phyloP scores from a whole-genome alignment of 495 filamentous ascomycete genomes.

The Penicillium cinerascens region DNA sequence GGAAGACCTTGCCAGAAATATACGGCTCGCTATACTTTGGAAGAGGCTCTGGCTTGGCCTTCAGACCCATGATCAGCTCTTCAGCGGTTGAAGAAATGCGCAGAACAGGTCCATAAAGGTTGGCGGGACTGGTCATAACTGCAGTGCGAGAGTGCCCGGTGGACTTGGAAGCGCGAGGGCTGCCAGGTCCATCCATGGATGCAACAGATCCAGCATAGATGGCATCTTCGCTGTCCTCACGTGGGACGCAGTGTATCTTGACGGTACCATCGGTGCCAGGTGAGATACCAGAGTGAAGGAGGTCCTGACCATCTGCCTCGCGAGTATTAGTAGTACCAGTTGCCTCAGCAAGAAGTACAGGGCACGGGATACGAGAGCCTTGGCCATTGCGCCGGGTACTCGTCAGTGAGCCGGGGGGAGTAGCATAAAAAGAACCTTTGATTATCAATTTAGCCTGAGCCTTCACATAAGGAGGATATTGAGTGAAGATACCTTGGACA shows the following conservation, averaged over 20 bases:
- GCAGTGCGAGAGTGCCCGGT: too few species aligned
- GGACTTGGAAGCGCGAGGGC: too few species aligned
- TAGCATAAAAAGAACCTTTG: too few species aligned
- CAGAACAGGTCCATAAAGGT: too few species aligned
- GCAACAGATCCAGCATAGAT: not conserved
- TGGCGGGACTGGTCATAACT: too few species aligned
- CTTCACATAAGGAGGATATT: too few species aligned
- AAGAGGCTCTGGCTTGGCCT: not conserved
- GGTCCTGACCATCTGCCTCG: not conserved
- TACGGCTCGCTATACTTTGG: not conserved
- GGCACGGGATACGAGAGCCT: not conserved
- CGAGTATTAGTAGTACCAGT: not conserved
- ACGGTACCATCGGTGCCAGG: not conserved
- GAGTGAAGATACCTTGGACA: too few species aligned
- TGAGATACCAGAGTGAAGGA: not conserved
- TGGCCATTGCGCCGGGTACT: not conserved
- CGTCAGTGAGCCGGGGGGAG: too few species aligned
- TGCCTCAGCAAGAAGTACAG: not conserved
- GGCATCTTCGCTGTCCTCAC: too few species aligned
- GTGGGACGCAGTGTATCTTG: not conserved
- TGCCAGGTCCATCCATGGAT: too few species aligned
- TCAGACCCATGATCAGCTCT: not conserved
- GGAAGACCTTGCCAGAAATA: not conserved
- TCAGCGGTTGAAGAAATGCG: not conserved
- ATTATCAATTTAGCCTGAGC: too few species aligned